Base-by-base conservation (phyloP, 495 filamentous ascomycete species). In the Schizothecium vesticola region DNA sequence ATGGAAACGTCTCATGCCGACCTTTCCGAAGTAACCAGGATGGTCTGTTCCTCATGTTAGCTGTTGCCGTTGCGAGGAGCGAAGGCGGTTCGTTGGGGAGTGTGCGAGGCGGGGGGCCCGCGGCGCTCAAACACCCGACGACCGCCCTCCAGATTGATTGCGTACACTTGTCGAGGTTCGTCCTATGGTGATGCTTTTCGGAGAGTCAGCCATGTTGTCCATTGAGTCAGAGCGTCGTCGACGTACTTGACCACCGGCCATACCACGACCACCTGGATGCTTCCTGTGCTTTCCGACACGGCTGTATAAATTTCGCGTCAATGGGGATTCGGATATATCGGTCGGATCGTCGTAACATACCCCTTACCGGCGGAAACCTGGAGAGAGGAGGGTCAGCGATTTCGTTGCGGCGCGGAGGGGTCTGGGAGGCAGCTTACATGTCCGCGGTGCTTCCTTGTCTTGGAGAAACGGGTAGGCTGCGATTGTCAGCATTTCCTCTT, bases 371-470 rank as follows among this genome's bases (percentile, higher is more conserved):
- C 75, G 75, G 75, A 76, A 72, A 77, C 75, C 75, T 77, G 61
- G n/a, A 65, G 26, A 63, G 31, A 61, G 24, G 21, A 68, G 13
- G 69, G 74, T 77, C 70, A 77, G 75, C 60, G 51, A 66, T 69
- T 69, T 67, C 26, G 33, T 63, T 51, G n/a, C 43, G 24, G 11
- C 63, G 57, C 28, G 58, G 58, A 59, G 63, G 57, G 23, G n/a
- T 59, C 63, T 51, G 67, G 61, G 62, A 60, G 56, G 55, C 36
- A n/a, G 64, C 75, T 25, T 76, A 77, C 75, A 75, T 77, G 75
- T 74, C 75, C 75, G 75, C 75, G 75, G 74, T 77, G 75, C 75
- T 77, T 77, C 71, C 75, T 76, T 71, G 75, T 77, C 75, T 77
- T 77, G 65, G 75, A 77, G 70, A 77, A 77, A 65, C 75, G 71